phyloP scores from a whole-genome alignment of 495 filamentous ascomycete genomes.

The Aspergillus sclerotiicarbonarius region DNA sequence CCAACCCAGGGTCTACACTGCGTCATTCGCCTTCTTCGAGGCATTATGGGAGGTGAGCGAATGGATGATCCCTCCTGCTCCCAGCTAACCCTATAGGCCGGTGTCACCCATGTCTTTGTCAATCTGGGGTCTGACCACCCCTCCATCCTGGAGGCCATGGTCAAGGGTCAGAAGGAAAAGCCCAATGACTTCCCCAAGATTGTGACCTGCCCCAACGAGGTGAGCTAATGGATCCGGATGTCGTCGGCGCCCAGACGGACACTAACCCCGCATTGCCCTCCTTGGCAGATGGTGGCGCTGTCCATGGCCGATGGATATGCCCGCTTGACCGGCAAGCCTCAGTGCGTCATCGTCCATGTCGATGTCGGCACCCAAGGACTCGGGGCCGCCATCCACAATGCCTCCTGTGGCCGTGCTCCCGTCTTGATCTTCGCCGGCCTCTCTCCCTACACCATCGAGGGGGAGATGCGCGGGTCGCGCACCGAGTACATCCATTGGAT shows the following conservation, averaged over 20 bases:
- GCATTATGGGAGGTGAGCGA: slow-evolving; percentile 76
- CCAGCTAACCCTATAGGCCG: slow-evolving; percentile 53
- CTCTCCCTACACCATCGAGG: slow-evolving; percentile 85
- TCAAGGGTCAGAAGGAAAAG: slow-evolving; percentile 73
- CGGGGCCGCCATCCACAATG: slow-evolving; percentile 90
- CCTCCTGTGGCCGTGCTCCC: slow-evolving; percentile 79
- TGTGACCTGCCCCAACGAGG: slow-evolving; percentile 90
- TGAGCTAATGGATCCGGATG: slow-evolving; percentile 19
- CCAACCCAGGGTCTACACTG: slow-evolving; percentile 58
- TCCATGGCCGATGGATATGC: slow-evolving; percentile 97
- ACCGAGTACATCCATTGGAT: slow-evolving; percentile 99
- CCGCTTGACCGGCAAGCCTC: slow-evolving; percentile 77
- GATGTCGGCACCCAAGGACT: slow-evolving; percentile 94
- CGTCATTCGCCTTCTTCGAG: slow-evolving; percentile 91
- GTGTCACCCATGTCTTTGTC: slow-evolving; percentile 86
- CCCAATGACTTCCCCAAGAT: slow-evolving; percentile 73
- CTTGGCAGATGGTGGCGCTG: slow-evolving; percentile 86
- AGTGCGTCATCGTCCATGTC: slow-evolving; percentile 93
- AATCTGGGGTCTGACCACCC: slow-evolving; percentile 96
- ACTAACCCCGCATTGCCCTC: slow-evolving; percentile 17
- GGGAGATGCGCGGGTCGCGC: slow-evolving; percentile 81
- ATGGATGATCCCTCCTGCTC: neutral
- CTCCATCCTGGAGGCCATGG: slow-evolving; percentile 92
- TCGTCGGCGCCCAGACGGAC: neutral
- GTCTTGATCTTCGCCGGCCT: slow-evolving; percentile 90